phyloP scores from a whole-genome alignment of 2,329 filamentous ascomycete genomes.

The Penicillium sp. region DNA sequence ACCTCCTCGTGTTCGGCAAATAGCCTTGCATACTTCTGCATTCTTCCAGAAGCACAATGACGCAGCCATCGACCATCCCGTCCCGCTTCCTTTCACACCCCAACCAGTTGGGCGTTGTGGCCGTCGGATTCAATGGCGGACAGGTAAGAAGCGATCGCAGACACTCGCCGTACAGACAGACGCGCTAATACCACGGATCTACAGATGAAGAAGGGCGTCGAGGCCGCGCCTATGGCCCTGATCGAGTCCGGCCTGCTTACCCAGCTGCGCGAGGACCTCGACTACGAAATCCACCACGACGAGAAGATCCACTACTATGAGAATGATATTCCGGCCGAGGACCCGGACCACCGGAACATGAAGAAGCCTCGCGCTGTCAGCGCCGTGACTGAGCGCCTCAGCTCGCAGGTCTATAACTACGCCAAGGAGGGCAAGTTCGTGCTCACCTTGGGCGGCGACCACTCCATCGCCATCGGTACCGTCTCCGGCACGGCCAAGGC shows the following conservation, averaged over 20 bases:
- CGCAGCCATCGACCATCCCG: slow-evolving; percentile 60
- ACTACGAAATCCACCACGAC: slow-evolving; percentile 86
- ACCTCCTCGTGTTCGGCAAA: not conserved
- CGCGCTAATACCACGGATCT: slow-evolving; percentile 1
- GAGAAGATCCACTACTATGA: slow-evolving; percentile 79
- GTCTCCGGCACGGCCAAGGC: slow-evolving; percentile 86
- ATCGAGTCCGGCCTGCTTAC: slow-evolving; percentile 85
- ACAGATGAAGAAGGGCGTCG: slow-evolving; percentile 87
- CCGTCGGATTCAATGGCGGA: slow-evolving; percentile 94
- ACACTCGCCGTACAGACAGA: not conserved
- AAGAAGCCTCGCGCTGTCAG: slow-evolving; percentile 88
- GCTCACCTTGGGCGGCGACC: slow-evolving; percentile 91
- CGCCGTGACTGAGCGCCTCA: slow-evolving; percentile 78
- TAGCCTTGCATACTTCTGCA: slow-evolving; percentile 5
- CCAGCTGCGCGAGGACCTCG: slow-evolving; percentile 81
- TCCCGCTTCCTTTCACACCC: slow-evolving; percentile 79
- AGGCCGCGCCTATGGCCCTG: slow-evolving; percentile 84
- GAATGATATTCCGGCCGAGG: slow-evolving; percentile 68
- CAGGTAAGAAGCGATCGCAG: slow-evolving; percentile 64
- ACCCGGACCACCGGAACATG: slow-evolving; percentile 87
- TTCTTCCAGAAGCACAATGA: slow-evolving; percentile 46
- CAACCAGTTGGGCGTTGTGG: slow-evolving; percentile 84
- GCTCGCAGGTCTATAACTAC: slow-evolving; percentile 83
- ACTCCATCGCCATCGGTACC: slow-evolving; percentile 94
- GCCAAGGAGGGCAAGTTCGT: slow-evolving; percentile 82